A percentile compares a stretch with the other conserved stretches of the same genome.
phyloP scores from a whole-genome alignment of 305 asterid species.

The Fraxinus sp. region DNA sequence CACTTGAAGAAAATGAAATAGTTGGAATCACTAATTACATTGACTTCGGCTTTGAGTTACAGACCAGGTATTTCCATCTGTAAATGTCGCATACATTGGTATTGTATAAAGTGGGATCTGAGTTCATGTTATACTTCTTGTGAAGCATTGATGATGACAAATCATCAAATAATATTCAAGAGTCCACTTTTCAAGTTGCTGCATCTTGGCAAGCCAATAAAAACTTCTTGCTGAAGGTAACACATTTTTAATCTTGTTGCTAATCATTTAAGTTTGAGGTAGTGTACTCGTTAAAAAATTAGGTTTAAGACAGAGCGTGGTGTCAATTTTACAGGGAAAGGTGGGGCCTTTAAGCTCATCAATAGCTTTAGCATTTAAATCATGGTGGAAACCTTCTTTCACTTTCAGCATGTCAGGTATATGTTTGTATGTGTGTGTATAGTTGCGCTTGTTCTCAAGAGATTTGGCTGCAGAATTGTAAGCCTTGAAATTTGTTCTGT shows the following conservation, averaged over 20 bases:
- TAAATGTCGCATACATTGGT: not conserved
- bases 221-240: constrained; percentile 75
- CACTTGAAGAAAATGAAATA: constrained; percentile 71
- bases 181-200: constrained; percentile 79
- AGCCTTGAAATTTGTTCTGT: not conserved
- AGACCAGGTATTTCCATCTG: constrained; percentile 53
- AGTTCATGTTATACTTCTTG: constrained; percentile 23
- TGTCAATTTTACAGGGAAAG: constrained; percentile 57
- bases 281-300: not conserved
- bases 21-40: constrained; percentile 92
- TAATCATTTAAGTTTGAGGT: not conserved
- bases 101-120: constrained; percentile 9
- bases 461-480: not conserved
- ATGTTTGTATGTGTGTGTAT: not conserved
- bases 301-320: not conserved
- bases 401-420: constrained; percentile 80
- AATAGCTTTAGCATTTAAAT: constrained; percentile 77
- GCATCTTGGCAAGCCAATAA: constrained; percentile 99
- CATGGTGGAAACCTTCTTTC: constrained; percentile 95
- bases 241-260: not conserved
- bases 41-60: constrained; percentile 90
- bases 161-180: constrained; percentile 49
- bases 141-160: constrained; percentile 60
- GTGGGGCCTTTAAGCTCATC: constrained; percentile 85
- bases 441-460: not conserved